Conservation (phyloP, 1,284 basidiomycete species). For the Mycosarcoma maydis region DNA sequence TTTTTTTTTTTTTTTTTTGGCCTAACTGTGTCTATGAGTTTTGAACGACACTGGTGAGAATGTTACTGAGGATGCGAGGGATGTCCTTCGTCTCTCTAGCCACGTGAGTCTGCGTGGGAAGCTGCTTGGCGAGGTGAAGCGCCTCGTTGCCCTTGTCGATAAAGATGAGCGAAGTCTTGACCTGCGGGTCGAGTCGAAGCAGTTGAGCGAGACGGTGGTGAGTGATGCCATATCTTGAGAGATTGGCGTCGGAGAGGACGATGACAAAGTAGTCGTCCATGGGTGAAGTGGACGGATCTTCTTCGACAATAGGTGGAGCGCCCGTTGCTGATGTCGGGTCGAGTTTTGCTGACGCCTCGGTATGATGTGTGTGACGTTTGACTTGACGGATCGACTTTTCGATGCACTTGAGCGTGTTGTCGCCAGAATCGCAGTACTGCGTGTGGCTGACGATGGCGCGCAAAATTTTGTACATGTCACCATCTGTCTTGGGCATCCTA, state of each 20-base stretch:
- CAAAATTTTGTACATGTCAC: slow-evolving; percentile 60
- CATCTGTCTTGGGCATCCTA: slow-evolving; percentile 56
- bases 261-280: slow-evolving; percentile 68
- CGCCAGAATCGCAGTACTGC: slow-evolving; percentile 58
- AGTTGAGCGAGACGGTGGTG: slow-evolving; percentile 44
- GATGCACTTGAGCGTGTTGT: slow-evolving; percentile 56
- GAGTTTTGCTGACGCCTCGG: not conserved
- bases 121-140: slow-evolving; percentile 37
- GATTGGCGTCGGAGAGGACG: slow-evolving; percentile 67
- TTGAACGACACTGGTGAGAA: slow-evolving; percentile 58
- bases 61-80: slow-evolving; percentile 57
- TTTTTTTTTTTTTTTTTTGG: no score
- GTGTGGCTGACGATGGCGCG: slow-evolving; percentile 58
- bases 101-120: slow-evolving; percentile 61
- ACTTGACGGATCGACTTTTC: slow-evolving; percentile 51
- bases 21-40: slow-evolving; percentile 26
- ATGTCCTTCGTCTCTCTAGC: slow-evolving; percentile 58
- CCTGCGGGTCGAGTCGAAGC: slow-evolving; percentile 53
- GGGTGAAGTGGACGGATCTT: slow-evolving; percentile 24
- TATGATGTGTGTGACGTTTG: slow-evolving; percentile 18
- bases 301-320: slow-evolving; percentile 17
- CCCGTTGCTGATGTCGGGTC: slow-evolving; percentile 24
- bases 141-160: slow-evolving; percentile 62
- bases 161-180: slow-evolving; percentile 63
- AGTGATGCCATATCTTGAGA: slow-evolving; percentile 66